These are phyloP conservation scores for Coemansia sp. DNA, from an alignment of 192 early-diverging fungal genomes.

Conservation along the genomic window DNA sequence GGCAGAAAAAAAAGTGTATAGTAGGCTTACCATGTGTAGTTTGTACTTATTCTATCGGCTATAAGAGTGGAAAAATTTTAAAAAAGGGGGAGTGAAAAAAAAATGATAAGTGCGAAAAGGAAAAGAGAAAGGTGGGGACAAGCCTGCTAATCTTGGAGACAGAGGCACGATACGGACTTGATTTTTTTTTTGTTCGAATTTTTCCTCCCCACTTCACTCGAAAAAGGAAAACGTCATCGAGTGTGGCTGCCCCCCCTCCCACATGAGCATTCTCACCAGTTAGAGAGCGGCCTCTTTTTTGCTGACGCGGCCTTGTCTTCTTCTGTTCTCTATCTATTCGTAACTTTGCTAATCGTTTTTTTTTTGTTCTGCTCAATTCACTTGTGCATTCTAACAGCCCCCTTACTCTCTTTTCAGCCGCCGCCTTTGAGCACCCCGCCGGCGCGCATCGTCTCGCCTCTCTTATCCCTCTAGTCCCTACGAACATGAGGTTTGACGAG, in stretches of 20 bases:
- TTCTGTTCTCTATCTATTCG: neutral
- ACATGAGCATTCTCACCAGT: neutral
- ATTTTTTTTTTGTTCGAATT: neutral
- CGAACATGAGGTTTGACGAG: conserved; percentile 48
- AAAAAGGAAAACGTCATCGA: neutral
- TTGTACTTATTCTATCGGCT: conserved; percentile 2
- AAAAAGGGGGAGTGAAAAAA: conserved; percentile 12
- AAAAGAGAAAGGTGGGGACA: conserved; percentile 10
- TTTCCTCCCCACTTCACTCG: neutral
- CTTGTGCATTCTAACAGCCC: conserved; percentile 2
- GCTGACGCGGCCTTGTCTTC: neutral
- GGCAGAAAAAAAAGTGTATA: neutral
- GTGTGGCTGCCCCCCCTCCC: neutral
- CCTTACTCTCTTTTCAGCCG: neutral
- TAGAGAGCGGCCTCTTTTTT: neutral
- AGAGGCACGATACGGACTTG: neutral
- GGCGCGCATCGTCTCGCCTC: conserved; percentile 11
- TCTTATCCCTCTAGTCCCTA: neutral
- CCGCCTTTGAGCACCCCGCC: conserved; percentile 8
- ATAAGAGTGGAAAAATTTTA: neutral
- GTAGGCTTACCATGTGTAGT: conserved; percentile 5
- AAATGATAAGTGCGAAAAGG: conserved; percentile 14
- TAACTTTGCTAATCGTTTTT: neutral
- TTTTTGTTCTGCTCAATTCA: neutral
- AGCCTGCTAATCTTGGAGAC: neutral